These are phyloP conservation scores for Trichoderma koningii DNA, from an alignment of 2,329 filamentous ascomycete species.

Conservation along the genomic window DNA sequence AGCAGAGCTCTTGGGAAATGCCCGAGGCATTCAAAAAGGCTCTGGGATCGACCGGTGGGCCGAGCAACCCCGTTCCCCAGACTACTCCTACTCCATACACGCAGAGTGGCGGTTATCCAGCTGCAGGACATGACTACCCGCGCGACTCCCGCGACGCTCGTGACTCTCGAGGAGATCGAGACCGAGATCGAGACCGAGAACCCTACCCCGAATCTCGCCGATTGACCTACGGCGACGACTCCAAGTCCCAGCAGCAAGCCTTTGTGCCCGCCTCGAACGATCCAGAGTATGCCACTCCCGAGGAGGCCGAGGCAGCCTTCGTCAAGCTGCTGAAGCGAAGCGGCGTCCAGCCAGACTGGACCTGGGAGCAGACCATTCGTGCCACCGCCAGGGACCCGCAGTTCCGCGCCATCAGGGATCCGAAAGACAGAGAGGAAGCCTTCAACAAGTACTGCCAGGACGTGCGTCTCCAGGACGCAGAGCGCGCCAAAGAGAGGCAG, in stretches of 20 bases:
- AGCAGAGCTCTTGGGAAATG: slow-evolving; percentile 93
- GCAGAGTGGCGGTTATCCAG: slow-evolving; percentile 45
- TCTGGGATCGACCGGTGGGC: slow-evolving; percentile 58
- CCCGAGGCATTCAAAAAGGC: slow-evolving; percentile 79
- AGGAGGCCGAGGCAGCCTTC: slow-evolving; percentile 93
- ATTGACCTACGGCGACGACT: slow-evolving; percentile 58
- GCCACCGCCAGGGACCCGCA: slow-evolving; percentile 86
- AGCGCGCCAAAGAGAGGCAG: slow-evolving; percentile 88
- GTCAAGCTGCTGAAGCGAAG: slow-evolving; percentile 83
- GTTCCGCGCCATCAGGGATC: slow-evolving; percentile 89
- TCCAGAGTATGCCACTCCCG: slow-evolving; percentile 74
- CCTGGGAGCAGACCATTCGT: slow-evolving; percentile 87
- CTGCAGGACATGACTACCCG: slow-evolving; percentile 43
- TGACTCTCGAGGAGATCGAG: too few species aligned
- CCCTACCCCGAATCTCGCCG: slow-evolving; percentile 58
- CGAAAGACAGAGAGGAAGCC: slow-evolving; percentile 82
- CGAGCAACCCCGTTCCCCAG: slow-evolving; percentile 46
- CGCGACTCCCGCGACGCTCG: slow-evolving; percentile 33
- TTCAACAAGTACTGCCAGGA: slow-evolving; percentile 96
- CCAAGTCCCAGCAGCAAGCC: slow-evolving; percentile 58
- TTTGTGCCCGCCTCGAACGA: slow-evolving; percentile 68
- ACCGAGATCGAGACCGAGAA: slow-evolving; percentile 33
- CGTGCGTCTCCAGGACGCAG: slow-evolving; percentile 87
- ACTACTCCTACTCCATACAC: slow-evolving; percentile 49
- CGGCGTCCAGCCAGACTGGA: slow-evolving; percentile 87